phyloP scores from a whole-genome alignment of 1,284 basidiomycete genomes.

The Malassezia nana region DNA sequence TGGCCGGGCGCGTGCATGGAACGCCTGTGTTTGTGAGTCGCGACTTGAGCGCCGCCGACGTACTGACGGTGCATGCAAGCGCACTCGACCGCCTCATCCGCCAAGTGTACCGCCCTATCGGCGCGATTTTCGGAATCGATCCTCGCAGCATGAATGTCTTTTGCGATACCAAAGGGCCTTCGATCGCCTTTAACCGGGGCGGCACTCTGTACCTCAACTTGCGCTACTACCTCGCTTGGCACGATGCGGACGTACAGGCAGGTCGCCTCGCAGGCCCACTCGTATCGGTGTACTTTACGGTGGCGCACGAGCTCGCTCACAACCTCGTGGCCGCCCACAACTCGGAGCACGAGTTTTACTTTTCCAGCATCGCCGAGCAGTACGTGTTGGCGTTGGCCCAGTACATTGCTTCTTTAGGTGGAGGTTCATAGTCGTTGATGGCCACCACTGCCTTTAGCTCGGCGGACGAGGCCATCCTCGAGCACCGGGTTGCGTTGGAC shows the following conservation, averaged over 20 bases:
- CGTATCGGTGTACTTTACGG: conserved; percentile 75
- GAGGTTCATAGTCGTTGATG: background rate
- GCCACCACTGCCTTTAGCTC: conserved; percentile 24
- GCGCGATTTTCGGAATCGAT: conserved; percentile 48
- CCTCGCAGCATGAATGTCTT: conserved; percentile 72
- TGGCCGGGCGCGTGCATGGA: conserved; percentile 46
- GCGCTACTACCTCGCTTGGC: conserved; percentile 73
- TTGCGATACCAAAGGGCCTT: conserved; percentile 66
- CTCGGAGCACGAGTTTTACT: conserved; percentile 73
- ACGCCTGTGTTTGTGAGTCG: conserved; percentile 49
- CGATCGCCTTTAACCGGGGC: conserved; percentile 86
- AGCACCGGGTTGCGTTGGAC: conserved; percentile 29
- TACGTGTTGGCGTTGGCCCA: conserved; percentile 50
- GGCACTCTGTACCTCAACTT: conserved; percentile 83
- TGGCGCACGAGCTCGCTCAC: conserved; percentile 75
- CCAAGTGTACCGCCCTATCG: conserved; percentile 44
- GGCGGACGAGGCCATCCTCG: conserved; percentile 39
- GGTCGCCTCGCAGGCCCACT: conserved; percentile 62
- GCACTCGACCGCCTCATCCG: conserved; percentile 46
- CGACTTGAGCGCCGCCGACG: conserved; percentile 28
- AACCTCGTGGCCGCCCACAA: conserved; percentile 65
- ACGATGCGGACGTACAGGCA: conserved; percentile 60
- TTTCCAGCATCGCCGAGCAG: conserved; percentile 75
- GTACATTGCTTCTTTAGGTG: conserved; percentile 20
- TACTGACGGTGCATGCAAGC: conserved; percentile 36